Conservation (phyloP, 2,329 filamentous ascomycete genomes). For the Cercospora citrullina region DNA sequence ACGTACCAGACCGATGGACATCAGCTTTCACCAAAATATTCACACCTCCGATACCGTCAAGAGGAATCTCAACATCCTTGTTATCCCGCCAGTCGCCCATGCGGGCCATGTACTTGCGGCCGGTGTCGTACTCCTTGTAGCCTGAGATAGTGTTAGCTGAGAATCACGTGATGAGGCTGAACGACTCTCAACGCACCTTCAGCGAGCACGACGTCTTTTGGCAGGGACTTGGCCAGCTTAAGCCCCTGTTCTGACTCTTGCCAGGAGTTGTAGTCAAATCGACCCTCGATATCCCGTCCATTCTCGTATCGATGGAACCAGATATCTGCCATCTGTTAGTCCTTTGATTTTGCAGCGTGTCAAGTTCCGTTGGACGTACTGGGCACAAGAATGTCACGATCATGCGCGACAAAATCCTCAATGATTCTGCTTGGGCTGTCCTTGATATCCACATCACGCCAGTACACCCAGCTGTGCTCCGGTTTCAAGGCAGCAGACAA, state of each 20-base stretch:
- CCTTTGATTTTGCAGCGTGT: not conserved
- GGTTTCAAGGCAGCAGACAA: slow-evolving; percentile 80
- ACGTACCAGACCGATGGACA: slow-evolving; percentile 85
- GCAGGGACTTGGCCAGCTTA: slow-evolving; percentile 69
- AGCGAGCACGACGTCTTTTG: slow-evolving; percentile 79
- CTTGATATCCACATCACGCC: slow-evolving; percentile 94
- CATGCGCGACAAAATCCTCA: slow-evolving; percentile 92
- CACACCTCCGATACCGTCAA: slow-evolving; percentile 95
- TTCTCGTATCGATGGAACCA: slow-evolving; percentile 91
- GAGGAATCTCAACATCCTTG: slow-evolving; percentile 86
- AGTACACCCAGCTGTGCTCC: slow-evolving; percentile 98
- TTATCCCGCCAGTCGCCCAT: slow-evolving; percentile 93
- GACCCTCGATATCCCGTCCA: slow-evolving; percentile 83
- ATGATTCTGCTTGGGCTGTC: slow-evolving; percentile 85
- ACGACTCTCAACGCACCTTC: slow-evolving; percentile 63
- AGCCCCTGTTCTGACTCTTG: slow-evolving; percentile 85
- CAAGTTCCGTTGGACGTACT: slow-evolving; percentile 62
- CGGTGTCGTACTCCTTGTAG: slow-evolving; percentile 91
- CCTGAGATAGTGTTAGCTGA: slow-evolving; percentile 51
- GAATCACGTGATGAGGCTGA: not conserved
- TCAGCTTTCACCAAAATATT: slow-evolving; percentile 98
- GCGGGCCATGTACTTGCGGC: slow-evolving; percentile 81
- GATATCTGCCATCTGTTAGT: slow-evolving; percentile 63
- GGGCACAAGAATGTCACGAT: slow-evolving; percentile 88
- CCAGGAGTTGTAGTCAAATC: slow-evolving; percentile 99